Percentiles rank a stretch among this genome's conserved stretches.
phyloP scores from a whole-genome alignment of 2,329 filamentous ascomycete species.

The Rutstroemia sp. region DNA sequence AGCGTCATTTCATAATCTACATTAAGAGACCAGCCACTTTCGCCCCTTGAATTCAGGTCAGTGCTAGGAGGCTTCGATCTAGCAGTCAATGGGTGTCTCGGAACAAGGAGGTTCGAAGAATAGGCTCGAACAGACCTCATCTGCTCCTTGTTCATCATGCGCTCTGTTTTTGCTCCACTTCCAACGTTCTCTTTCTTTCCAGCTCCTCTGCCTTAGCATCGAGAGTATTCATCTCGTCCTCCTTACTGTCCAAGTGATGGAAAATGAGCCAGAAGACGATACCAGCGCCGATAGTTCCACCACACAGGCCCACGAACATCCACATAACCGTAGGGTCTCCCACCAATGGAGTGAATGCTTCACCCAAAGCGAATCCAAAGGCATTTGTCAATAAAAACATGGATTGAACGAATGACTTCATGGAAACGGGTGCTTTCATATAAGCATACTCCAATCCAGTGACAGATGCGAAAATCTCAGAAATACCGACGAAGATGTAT shows the following conservation, averaged over 20 bases:
- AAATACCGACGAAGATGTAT: slow-evolving; percentile 44
- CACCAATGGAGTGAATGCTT: slow-evolving; percentile 36
- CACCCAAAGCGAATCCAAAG: slow-evolving; percentile 43
- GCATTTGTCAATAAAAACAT: slow-evolving; percentile 62
- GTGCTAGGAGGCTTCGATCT: too few relatives aligned
- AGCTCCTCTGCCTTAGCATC: slow-evolving; percentile 18
- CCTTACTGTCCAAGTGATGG: slow-evolving; percentile 15
- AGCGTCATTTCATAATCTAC: too few relatives aligned
- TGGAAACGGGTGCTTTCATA: slow-evolving; percentile 70
- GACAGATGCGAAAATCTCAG: slow-evolving; percentile 50
- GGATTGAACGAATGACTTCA: slow-evolving; percentile 66
- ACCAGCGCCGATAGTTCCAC: slow-evolving; percentile 12
- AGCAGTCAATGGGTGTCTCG: too few relatives aligned
- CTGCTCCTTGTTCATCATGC: neutral
- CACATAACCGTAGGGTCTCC: slow-evolving; percentile 37
- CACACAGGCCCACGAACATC: slow-evolving; percentile 25
- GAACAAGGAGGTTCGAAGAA: too few relatives aligned
- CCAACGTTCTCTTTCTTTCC: slow-evolving; percentile 9
- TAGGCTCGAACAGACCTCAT: neutral
- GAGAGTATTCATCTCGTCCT: slow-evolving; percentile 21
- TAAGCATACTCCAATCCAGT: slow-evolving; percentile 69
- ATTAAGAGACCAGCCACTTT: too few relatives aligned
- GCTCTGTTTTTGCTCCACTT: neutral
- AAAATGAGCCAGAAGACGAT: slow-evolving; percentile 18
- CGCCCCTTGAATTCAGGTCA: too few relatives aligned